These are phyloP conservation scores for Aspergillaceae sp. DNA, from an alignment of 2,329 filamentous ascomycete genomes.

Conservation along the genomic window DNA sequence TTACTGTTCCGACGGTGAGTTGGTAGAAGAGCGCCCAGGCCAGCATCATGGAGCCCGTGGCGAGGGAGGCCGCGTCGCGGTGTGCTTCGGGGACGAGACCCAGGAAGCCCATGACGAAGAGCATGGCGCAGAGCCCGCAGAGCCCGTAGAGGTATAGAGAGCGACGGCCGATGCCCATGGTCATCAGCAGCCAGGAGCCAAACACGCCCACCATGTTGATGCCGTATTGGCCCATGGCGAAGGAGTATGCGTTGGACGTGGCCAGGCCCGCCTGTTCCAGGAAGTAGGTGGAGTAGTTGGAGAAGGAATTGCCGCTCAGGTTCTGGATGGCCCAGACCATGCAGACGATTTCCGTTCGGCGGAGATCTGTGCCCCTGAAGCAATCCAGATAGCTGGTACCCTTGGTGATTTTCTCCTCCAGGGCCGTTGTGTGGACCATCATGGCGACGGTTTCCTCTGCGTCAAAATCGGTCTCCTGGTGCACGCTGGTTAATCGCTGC, in stretches of 20 bases:
- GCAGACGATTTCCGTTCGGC: conserved; percentile 65
- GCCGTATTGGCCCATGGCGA: conserved; percentile 52
- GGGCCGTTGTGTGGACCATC: conserved; percentile 81
- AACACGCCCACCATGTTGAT: conserved; percentile 73
- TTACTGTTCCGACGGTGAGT: conserved; percentile 77
- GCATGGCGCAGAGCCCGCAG: conserved; percentile 63
- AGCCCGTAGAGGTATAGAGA: conserved; percentile 69
- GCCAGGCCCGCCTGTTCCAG: conserved; percentile 47
- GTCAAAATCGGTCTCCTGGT: conserved; percentile 60
- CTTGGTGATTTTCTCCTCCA: conserved; percentile 66
- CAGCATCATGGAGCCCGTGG: conserved; percentile 79
- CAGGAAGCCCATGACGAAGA: conserved; percentile 76
- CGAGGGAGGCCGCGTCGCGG: conserved; percentile 55
- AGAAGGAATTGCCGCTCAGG: conserved; percentile 55
- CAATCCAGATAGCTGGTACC: conserved; percentile 74
- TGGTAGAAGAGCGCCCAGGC: conserved; percentile 78
- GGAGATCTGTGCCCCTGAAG: conserved; percentile 68
- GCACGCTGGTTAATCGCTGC: conserved; percentile 38
- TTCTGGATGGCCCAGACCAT: conserved; percentile 60
- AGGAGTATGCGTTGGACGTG: conserved; percentile 44
- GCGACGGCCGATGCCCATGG: conserved; percentile 63
- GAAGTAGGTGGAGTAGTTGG: conserved; percentile 57
- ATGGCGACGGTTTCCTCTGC: conserved; percentile 79
- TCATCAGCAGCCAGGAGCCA: conserved; percentile 74
- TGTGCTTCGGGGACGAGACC: conserved; percentile 60